A percentile compares a stretch with the other conserved stretches of the same genome.
phyloP scores from a whole-genome alignment of 1,284 basidiomycete genomes.

The Trichosporon sp. region DNA sequence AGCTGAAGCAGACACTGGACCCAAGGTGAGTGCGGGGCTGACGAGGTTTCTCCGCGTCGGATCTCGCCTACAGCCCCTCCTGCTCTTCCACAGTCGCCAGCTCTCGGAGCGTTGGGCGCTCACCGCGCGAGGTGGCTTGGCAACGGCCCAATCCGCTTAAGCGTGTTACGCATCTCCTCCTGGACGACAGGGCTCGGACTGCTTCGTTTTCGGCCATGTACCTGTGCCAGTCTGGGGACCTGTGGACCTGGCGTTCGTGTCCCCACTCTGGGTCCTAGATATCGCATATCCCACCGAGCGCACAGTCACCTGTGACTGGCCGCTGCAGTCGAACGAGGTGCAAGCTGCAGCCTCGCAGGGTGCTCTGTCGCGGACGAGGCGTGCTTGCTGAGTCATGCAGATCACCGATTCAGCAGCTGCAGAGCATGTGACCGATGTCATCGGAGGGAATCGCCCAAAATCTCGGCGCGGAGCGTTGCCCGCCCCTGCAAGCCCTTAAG shows the following conservation, averaged over 20 bases:
- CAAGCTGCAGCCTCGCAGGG: background rate
- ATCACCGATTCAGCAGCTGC: background rate
- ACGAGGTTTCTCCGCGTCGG: background rate
- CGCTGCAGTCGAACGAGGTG: background rate
- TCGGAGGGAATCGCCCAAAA: background rate
- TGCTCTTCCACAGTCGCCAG: background rate
- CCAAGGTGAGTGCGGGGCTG: background rate
- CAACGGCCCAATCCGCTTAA: background rate
- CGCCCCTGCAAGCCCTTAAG: background rate
- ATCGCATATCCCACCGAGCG: background rate
- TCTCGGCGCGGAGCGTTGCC: background rate
- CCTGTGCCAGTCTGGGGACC: background rate
- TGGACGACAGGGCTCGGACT: background rate
- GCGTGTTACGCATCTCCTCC: background rate
- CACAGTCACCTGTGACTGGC: background rate
- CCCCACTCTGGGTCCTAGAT: background rate
- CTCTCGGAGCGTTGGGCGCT: background rate
- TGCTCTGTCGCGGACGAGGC: background rate
- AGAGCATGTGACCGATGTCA: background rate
- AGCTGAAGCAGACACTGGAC: background rate
- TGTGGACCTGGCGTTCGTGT: background rate
- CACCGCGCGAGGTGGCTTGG: background rate
- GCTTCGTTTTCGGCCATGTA: background rate
- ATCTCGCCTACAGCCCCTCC: background rate
- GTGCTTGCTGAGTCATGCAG: background rate